Evolutionary conservation across 2,329 filamentous ascomycete species (phyloP), one percentile per base, ranked within the genome.

Genomic region (Cadophora malorum): DNA sequence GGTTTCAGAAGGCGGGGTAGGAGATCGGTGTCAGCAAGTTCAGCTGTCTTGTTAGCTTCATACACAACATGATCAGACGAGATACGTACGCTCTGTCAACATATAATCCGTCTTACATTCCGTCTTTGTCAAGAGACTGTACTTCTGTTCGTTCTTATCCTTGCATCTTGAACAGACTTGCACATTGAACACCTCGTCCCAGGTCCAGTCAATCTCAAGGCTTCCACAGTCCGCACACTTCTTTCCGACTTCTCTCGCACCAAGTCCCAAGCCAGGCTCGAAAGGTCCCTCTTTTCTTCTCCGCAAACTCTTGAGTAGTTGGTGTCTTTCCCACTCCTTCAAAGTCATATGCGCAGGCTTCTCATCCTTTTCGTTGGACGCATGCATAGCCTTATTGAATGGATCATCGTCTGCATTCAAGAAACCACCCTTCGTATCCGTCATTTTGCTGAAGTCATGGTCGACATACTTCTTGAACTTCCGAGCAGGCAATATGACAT

Each of bases 401-500:
- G 96, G 96, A 79, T 99, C 96, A 77, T 99, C 96, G 70, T 95
- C 92, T 0, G 88, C 86, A n/a, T 91, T 92, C 72, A 99, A 81
- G 79, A 99, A 99, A 0, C 96, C 96, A 70, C 96, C 96, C 78
- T 97, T 97, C 0, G 95, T 98, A 79, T 99, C 96, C 7, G 91
- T 96, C 94, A 99, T 98, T 81, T 95, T 91, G 78, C 92, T 95
- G 81, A 99, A 96, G 79, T 99, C 96, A 81, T 97, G 98, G 77
- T 99, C 96, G 76, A 99, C 94, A 78, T 91, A 98, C 79, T 96
- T 95, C 69, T 92, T 89, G 74, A 98, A 97, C 76, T 96, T 97
- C 76, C 90, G 88, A 49, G 93, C 92, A 0, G 95, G 91, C 65
- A 89, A 89, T 61, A 74, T 74, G 1, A 68, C 69, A 9, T 73